Evolutionary conservation across 140 eudicot species (phyloP).

Genomic region (Bidens hawaiensis): DNA sequence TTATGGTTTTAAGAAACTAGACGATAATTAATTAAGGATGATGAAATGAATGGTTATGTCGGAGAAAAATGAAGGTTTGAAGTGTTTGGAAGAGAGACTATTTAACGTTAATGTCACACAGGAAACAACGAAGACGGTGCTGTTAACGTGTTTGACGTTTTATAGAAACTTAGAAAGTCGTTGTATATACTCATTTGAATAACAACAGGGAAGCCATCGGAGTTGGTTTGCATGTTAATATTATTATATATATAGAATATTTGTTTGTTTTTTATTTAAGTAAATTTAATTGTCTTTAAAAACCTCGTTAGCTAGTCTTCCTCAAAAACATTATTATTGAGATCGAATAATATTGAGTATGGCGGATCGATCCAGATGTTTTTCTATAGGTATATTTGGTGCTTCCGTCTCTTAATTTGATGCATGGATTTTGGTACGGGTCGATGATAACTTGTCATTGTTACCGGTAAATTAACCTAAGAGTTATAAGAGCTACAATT

Average conservation of each 20-base stretch:
- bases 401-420: too few relatives aligned
- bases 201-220: constrained; percentile 26
- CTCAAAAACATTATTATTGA: neutral
- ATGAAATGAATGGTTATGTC: neutral
- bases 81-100: constrained; percentile 8
- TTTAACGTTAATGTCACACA: constrained; percentile 9
- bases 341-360: too few relatives aligned
- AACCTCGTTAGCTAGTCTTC: neutral
- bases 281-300: neutral
- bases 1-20: too few relatives aligned
- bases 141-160: constrained; percentile 28
- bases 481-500: too few relatives aligned
- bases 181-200: constrained; percentile 19
- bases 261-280: neutral
- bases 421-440: too few relatives aligned
- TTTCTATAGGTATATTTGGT: too few relatives aligned
- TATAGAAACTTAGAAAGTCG: neutral
- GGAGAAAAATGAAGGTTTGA: constrained; percentile 13
- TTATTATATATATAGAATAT: neutral
- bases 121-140: constrained; percentile 22
- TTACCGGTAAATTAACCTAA: too few relatives aligned
- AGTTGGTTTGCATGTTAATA: neutral
- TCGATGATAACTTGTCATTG: too few relatives aligned
- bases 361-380: too few relatives aligned
- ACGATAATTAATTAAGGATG: too few relatives aligned